Percentiles rank a stretch among this genome's conserved stretches.
phyloP scores from a whole-genome alignment of 2,329 filamentous ascomycete genomes.

The Aspergillus niger region DNA sequence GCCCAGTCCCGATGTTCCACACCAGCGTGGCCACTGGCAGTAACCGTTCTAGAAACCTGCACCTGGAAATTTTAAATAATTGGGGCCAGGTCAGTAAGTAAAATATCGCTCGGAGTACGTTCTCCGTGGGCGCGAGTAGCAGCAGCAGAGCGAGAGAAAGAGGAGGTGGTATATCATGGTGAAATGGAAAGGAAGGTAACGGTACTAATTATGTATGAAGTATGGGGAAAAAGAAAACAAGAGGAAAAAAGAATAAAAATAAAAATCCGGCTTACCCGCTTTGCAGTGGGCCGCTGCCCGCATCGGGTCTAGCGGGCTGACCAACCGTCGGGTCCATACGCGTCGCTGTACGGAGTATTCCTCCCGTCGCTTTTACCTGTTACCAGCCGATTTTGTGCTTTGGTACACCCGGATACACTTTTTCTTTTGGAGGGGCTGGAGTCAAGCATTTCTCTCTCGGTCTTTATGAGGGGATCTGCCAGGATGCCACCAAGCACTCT shows the following conservation, averaged over 20 bases:
- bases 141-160: not conserved
- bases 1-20: constrained; percentile 17
- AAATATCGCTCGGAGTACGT: not conserved
- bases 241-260: constrained; percentile 10
- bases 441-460: not conserved
- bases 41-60: constrained; percentile 18
- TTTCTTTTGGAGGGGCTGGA: not conserved
- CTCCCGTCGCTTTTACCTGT: constrained; percentile 1
- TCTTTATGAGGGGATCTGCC: not conserved
- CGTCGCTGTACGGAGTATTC: constrained; percentile 8
- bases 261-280: constrained; percentile 19
- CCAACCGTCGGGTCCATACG: constrained; percentile 11
- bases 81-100: not conserved
- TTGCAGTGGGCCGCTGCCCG: constrained; percentile 5
- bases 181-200: not conserved
- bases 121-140: not conserved
- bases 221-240: constrained; percentile 8
- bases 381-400: not conserved
- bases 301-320: constrained; percentile 5
- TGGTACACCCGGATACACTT: not conserved
- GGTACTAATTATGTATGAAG: not conserved
- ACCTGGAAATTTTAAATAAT: constrained; percentile 16
- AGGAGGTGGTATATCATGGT: not conserved
- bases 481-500: not conserved
- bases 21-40: constrained; percentile 19